phyloP scores from a whole-genome alignment of 2,329 filamentous ascomycete species.

The Scedosporium dehoogii region DNA sequence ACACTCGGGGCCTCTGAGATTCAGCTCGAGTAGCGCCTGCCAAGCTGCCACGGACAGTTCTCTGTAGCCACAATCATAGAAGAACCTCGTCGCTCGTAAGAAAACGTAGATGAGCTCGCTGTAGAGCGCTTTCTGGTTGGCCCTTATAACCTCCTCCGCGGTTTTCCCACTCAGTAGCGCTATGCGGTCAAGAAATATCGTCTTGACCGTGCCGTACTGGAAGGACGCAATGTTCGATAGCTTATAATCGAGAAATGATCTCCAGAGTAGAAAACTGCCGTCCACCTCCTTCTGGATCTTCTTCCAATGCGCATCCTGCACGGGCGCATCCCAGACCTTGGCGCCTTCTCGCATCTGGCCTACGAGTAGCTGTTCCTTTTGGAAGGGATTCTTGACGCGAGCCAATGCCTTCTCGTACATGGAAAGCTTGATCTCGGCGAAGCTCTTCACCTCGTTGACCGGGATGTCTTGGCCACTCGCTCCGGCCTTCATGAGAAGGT shows the following conservation, averaged over 20 bases:
- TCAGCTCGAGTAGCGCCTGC: slow-evolving; percentile 72
- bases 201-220: slow-evolving; percentile 55
- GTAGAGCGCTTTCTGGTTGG: slow-evolving; percentile 4
- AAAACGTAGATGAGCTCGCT: slow-evolving; percentile 54
- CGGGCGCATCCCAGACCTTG: slow-evolving; percentile 61
- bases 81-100: slow-evolving; percentile 61
- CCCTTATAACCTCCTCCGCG: neutral
- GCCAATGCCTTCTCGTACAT: slow-evolving; percentile 69
- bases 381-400: slow-evolving; percentile 34
- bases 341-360: slow-evolving; percentile 64
- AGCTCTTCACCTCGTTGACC: slow-evolving; percentile 53
- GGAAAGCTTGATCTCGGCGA: slow-evolving; percentile 70
- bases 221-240: slow-evolving; percentile 60
- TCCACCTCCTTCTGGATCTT: slow-evolving; percentile 42
- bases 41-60: slow-evolving; percentile 72
- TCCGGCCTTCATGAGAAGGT: slow-evolving; percentile 47
- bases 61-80: slow-evolving; percentile 66
- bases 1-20: slow-evolving; percentile 44
- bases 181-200: slow-evolving; percentile 46
- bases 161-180: neutral
- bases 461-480: slow-evolving; percentile 35
- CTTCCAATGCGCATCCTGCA: slow-evolving; percentile 53
- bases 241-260: slow-evolving; percentile 59
- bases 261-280: slow-evolving; percentile 58
- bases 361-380: slow-evolving; percentile 52